These are phyloP conservation scores for Mortierella sp. DNA, from an alignment of 371 early-diverging fungal species.

Conservation along the genomic window DNA sequence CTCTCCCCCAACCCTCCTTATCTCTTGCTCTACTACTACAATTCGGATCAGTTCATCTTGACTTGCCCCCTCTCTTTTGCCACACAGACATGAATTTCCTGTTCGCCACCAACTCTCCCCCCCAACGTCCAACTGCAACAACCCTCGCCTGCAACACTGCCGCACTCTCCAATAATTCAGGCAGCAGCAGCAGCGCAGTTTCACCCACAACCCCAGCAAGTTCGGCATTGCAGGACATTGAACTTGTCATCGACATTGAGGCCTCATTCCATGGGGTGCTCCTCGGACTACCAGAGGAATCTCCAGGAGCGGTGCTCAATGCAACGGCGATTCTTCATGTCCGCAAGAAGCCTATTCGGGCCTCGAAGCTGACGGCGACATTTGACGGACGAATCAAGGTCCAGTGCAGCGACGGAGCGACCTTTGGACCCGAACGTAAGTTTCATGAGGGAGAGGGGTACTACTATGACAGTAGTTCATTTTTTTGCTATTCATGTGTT, in stretches of 20 bases:
- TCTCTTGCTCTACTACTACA: neutral
- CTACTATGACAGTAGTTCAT: neutral
- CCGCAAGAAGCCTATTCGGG: conserved; percentile 52
- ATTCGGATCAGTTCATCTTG: neutral
- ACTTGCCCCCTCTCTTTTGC: neutral
- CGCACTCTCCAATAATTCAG: neutral
- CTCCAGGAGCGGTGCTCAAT: conserved; percentile 42
- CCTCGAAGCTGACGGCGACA: conserved; percentile 49
- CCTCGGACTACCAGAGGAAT: conserved; percentile 50
- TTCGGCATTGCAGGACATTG: conserved; percentile 36
- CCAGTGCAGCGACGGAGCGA: conserved; percentile 54
- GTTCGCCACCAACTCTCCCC: conserved; percentile 24
- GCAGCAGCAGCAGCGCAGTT: neutral
- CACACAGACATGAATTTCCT: conserved; percentile 37
- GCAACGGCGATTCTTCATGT: conserved; percentile 56
- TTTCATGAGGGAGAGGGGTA: neutral
- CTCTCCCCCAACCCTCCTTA: neutral
- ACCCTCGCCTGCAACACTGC: conserved; percentile 25
- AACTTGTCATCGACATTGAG: conserved; percentile 48
- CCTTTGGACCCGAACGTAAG: conserved; percentile 55
- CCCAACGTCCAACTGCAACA: neutral
- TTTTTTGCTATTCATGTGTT: conserved; percentile 3
- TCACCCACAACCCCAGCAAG: conserved; percentile 1
- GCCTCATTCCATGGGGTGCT: conserved; percentile 54
- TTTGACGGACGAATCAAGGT: conserved; percentile 56